These are phyloP conservation scores for Boletus bicolor DNA, from an alignment of 768 basidiomycete species.

Conservation along the genomic window DNA sequence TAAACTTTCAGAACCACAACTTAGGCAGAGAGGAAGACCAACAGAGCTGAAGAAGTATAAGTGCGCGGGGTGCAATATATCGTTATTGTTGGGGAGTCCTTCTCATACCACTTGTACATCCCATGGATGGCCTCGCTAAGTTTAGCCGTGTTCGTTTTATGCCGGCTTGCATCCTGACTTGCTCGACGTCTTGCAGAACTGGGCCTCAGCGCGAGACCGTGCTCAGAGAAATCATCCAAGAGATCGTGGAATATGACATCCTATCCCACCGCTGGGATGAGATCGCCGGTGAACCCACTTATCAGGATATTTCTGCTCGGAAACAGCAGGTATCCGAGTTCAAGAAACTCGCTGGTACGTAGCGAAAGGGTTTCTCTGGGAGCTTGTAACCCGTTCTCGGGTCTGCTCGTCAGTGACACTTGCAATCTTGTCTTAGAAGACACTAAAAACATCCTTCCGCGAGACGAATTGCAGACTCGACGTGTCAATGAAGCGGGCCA, in stretches of 20 bases:
- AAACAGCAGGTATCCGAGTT: neutral
- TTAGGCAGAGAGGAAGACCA: too few species aligned
- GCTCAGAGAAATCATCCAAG: slow-evolving; percentile 12
- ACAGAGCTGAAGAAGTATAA: too few species aligned
- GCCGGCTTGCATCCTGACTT: slow-evolving; percentile 1
- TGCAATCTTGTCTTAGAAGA: slow-evolving; percentile 8
- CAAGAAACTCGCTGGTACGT: slow-evolving; percentile 1
- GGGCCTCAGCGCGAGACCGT: neutral
- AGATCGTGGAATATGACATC: slow-evolving; percentile 10
- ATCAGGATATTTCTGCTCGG: neutral
- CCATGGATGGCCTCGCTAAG: slow-evolving; percentile 19
- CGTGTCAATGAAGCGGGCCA: slow-evolving; percentile 6
- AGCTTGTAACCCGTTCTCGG: neutral
- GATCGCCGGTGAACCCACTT: slow-evolving; percentile 9
- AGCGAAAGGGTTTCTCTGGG: neutral
- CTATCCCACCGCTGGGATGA: slow-evolving; percentile 15
- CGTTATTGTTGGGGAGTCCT: too few species aligned
- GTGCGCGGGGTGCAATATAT: too few species aligned
- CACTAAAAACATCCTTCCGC: neutral
- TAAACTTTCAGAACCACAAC: too few species aligned
- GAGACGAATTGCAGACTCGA: slow-evolving; percentile 3
- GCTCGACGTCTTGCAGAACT: slow-evolving; percentile 5
- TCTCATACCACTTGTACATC: slow-evolving; percentile 25
- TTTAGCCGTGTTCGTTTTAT: slow-evolving; percentile 12
- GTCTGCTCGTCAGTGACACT: slow-evolving; percentile 4